Evolutionary conservation across 306 rosid genomes (phyloP).

Genomic region (Castanea mollissima): DNA sequence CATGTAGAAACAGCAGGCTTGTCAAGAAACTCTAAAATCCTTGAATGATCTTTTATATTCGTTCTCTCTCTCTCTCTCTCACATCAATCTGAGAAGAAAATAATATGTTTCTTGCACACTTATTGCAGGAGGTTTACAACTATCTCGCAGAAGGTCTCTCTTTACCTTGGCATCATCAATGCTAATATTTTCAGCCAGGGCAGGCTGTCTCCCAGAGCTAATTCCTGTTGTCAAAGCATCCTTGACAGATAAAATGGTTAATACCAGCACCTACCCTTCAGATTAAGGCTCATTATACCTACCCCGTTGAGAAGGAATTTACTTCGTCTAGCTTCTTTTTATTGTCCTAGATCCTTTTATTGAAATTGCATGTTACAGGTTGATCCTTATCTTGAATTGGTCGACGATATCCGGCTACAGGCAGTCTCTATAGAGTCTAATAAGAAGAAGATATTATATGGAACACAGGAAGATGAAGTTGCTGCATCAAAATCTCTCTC

Average conservation of each 20-base stretch:
- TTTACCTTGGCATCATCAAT: conserved; percentile 80
- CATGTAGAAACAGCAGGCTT: background rate
- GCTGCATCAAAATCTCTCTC: conserved; percentile 59
- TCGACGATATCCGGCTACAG: conserved; percentile 60
- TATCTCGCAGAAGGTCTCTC: conserved; percentile 84
- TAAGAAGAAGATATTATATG: conserved; percentile 41
- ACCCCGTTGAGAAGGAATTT: conserved; percentile 15
- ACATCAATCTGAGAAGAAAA: background rate
- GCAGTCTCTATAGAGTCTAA: conserved; percentile 47
- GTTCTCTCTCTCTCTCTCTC: background rate
- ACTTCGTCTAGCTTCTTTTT: background rate
- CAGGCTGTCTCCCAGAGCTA: conserved; percentile 58
- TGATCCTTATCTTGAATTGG: conserved; percentile 84
- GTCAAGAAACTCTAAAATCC: background rate
- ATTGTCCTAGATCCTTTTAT: conserved; percentile 11
- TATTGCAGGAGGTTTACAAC: conserved; percentile 68
- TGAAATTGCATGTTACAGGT: conserved; percentile 47
- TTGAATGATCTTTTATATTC: background rate
- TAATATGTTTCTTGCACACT: conserved; percentile 20
- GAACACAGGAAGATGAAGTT: conserved; percentile 66
- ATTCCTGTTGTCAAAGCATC: conserved; percentile 67
- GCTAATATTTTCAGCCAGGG: conserved; percentile 80
- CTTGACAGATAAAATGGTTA: conserved; percentile 48
- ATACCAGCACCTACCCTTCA: conserved; percentile 20
- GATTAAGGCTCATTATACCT: conserved; percentile 16